Evolutionary conservation across 2,329 filamentous ascomycete species (phyloP).

Genomic region (Chrysoporthe cubensis): DNA sequence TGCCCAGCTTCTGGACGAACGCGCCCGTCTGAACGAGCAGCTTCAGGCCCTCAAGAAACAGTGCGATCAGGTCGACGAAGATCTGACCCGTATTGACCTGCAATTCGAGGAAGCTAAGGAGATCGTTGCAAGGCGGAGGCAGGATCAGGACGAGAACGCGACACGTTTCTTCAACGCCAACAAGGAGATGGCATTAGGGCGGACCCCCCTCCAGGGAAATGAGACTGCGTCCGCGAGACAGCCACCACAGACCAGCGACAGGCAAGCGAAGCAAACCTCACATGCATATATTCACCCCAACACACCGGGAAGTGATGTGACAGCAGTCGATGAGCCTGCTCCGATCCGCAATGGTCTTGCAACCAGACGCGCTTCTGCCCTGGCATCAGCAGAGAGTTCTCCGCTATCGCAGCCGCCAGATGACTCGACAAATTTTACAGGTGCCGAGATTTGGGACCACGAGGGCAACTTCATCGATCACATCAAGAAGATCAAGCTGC

Average conservation of each 20-base stretch:
- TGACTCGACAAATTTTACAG: constrained; percentile 29
- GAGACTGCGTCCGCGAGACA: not conserved
- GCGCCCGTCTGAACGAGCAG: constrained; percentile 42
- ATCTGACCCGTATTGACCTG: constrained; percentile 22
- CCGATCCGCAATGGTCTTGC: not conserved
- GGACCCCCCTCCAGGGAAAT: not conserved
- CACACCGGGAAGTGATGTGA: constrained; percentile 4
- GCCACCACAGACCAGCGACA: not conserved
- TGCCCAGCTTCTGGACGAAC: constrained; percentile 42
- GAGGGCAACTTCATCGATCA: constrained; percentile 45
- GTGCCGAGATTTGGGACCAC: constrained; percentile 42
- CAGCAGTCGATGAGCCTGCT: not conserved
- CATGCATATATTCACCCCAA: not conserved
- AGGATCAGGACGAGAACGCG: constrained; percentile 25
- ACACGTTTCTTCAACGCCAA: constrained; percentile 23
- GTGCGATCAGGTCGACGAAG: constrained; percentile 29
- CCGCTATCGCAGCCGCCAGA: constrained; percentile 21
- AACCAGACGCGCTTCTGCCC: not conserved
- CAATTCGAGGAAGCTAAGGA: constrained; percentile 25
- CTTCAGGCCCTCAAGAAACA: constrained; percentile 39
- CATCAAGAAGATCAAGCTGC: constrained; percentile 41
- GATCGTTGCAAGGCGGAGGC: constrained; percentile 25
- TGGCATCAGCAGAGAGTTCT: constrained; percentile 19
- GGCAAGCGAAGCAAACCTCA: not conserved
- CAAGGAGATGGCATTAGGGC: constrained; percentile 18